A percentile compares a stretch with the other conserved stretches of the same genome.
phyloP scores from a whole-genome alignment of 2,329 filamentous ascomycete species.

The Albophoma yamanashiensis region DNA sequence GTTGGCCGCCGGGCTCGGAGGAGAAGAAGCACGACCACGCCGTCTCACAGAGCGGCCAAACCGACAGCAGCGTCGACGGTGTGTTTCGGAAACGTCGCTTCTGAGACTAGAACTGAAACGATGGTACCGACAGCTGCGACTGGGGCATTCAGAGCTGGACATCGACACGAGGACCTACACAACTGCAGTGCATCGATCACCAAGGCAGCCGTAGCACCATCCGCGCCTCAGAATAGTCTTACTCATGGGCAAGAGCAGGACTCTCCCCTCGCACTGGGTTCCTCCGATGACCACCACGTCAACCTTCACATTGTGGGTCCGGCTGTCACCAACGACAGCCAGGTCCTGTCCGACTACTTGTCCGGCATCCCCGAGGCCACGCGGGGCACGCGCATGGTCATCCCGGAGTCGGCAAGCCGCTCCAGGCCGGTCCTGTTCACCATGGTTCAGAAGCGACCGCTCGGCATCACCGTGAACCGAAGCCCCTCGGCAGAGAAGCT shows the following conservation, averaged over 20 bases:
- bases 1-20: slow-evolving; percentile 6
- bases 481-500: slow-evolving; percentile 34
- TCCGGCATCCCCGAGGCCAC: slow-evolving; percentile 19
- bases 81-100: background rate
- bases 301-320: slow-evolving; percentile 48
- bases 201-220: background rate
- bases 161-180: background rate
- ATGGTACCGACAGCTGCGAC: background rate
- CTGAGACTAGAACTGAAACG: background rate
- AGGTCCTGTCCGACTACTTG: slow-evolving; percentile 49
- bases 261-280: slow-evolving; percentile 17
- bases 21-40: background rate
- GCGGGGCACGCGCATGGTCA: slow-evolving; percentile 17
- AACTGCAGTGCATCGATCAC: background rate
- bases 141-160: background rate
- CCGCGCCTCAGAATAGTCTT: background rate
- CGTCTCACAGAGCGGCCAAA: background rate
- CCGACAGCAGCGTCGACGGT: background rate
- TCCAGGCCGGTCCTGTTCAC: slow-evolving; percentile 34
- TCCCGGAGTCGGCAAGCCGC: slow-evolving; percentile 17
- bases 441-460: slow-evolving; percentile 32
- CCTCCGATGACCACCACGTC: slow-evolving; percentile 25
- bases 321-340: slow-evolving; percentile 47
- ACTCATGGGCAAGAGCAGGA: slow-evolving; percentile 6
- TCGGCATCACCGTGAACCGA: slow-evolving; percentile 27